phyloP scores from a whole-genome alignment of 768 basidiomycete genomes.

The Boletus rex-veris region DNA sequence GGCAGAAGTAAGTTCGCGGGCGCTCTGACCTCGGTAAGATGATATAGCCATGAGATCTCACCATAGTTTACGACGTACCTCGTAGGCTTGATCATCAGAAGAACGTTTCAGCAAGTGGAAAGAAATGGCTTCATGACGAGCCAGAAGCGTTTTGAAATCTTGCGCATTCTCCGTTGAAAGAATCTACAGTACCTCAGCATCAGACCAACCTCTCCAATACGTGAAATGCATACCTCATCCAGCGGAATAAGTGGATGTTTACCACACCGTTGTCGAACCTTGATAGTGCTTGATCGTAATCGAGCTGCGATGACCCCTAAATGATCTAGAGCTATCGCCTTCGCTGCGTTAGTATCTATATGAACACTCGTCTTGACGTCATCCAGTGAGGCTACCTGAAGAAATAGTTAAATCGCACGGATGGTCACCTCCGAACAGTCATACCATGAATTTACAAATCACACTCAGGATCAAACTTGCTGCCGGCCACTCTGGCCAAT shows the following conservation, averaged over 20 bases:
- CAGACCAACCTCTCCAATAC: not conserved
- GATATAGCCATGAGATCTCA: not conserved
- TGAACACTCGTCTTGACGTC: slow-evolving; percentile 67
- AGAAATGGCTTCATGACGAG: slow-evolving; percentile 61
- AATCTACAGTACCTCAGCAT: slow-evolving; percentile 38
- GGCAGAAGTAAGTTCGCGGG: slow-evolving; percentile 75
- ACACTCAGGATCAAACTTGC: slow-evolving; percentile 79
- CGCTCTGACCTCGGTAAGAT: slow-evolving; percentile 47
- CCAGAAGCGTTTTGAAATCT: slow-evolving; percentile 55
- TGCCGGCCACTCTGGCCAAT: slow-evolving; percentile 98
- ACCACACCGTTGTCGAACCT: slow-evolving; percentile 30
- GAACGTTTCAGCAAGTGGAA: slow-evolving; percentile 67
- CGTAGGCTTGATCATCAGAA: slow-evolving; percentile 76
- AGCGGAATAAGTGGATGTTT: slow-evolving; percentile 49
- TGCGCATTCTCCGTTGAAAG: slow-evolving; percentile 47
- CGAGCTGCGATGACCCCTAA: slow-evolving; percentile 89
- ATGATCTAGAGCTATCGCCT: slow-evolving; percentile 89
- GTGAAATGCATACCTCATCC: slow-evolving; percentile 56
- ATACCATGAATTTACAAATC: slow-evolving; percentile 81
- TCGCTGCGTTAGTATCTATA: slow-evolving; percentile 78
- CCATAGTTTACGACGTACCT: slow-evolving; percentile 44
- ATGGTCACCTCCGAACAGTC: slow-evolving; percentile 9
- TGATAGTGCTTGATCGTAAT: slow-evolving; percentile 58
- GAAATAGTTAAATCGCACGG: not conserved
- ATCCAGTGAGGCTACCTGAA: slow-evolving; percentile 75